Evolutionary conservation across 768 basidiomycete species (phyloP), one percentile per base, ranked within the genome.

Genomic region (Pholiota microspora): DNA sequence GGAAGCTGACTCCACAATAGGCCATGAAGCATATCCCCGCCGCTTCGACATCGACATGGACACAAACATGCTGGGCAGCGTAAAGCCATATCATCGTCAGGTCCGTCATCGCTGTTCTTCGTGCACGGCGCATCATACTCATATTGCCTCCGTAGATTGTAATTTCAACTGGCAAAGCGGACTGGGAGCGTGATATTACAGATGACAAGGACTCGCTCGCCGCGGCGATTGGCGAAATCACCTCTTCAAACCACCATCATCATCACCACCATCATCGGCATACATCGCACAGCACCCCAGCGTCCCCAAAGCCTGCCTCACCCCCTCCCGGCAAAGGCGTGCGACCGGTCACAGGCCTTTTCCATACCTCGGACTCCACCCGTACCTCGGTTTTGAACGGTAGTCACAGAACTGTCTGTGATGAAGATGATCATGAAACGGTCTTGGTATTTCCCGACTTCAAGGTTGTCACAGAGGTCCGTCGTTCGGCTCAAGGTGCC

Each of bases 401-500:
- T 23, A 94, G 88, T 63, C 88, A 93, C 63, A 76, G 76, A 53
- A 84, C 89, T 6, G 71, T 93, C 47, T 85, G 82, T n/a, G 79
- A 85, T 49, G 77, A 85, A 53, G 67, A 78, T 31, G 75, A 81
- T 46, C 73, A 77, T 49, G 88, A 95, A 60, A 89, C 89, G 0
- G 89, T 95, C 15, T 77, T 99, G 38, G 81, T 98, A 1, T 84
- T 99, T 62, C 96, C 96, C 5, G 96, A 99, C 70, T 98, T 86
- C 75, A 93, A 85, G 60, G 77, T 94, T 44, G 80, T 95, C 25
- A 78, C 83, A 2, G 86, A 87, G 49, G 84, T 98, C 12, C 80
- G 81, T 21, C 76, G 83, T 29, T 79, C 86, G 0, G 53, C 67
- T 12, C 74, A 79, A 1, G 90, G 89, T 23, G 94, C 94, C 5